A percentile compares a stretch with the other conserved stretches of the same genome.
phyloP scores from a whole-genome alignment of 2,329 filamentous ascomycete species.

The Apiospora phragmitis region DNA sequence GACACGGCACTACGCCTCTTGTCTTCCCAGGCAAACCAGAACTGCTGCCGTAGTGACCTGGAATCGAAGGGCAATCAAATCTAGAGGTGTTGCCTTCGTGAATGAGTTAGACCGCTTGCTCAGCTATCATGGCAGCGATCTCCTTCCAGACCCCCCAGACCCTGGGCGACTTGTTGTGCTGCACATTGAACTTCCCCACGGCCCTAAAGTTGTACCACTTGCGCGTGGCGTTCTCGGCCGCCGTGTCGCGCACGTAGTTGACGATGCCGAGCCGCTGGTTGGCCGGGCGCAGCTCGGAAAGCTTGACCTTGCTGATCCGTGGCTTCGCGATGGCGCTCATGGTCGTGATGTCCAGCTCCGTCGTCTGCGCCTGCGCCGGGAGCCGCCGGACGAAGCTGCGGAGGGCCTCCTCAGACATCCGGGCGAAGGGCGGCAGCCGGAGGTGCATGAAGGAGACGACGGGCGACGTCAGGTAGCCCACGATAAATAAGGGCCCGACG shows the following conservation, averaged over 20 bases:
- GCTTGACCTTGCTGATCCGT: conserved; percentile 36
- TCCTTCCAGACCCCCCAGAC: conserved; percentile 39
- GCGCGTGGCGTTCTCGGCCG: conserved; percentile 27
- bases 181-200: conserved; percentile 37
- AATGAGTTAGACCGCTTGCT: neutral
- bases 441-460: conserved; percentile 74
- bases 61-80: neutral
- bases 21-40: neutral
- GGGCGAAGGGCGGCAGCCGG: conserved; percentile 65
- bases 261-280: conserved; percentile 37
- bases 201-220: conserved; percentile 40
- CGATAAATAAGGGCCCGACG: conserved; percentile 63
- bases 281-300: conserved; percentile 35
- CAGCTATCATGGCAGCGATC: conserved; percentile 28
- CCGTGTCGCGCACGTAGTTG: conserved; percentile 36
- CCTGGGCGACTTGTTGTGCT: conserved; percentile 27
- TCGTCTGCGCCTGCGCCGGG: conserved; percentile 36
- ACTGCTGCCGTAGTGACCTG: neutral
- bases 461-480: conserved; percentile 65
- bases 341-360: conserved; percentile 52
- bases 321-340: conserved; percentile 58
- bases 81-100: neutral
- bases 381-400: conserved; percentile 50
- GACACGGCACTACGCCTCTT: neutral
- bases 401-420: conserved; percentile 57